These are phyloP conservation scores for Harringtonia lauricola DNA, from an alignment of 2,329 filamentous ascomycete genomes.

Conservation along the genomic window DNA sequence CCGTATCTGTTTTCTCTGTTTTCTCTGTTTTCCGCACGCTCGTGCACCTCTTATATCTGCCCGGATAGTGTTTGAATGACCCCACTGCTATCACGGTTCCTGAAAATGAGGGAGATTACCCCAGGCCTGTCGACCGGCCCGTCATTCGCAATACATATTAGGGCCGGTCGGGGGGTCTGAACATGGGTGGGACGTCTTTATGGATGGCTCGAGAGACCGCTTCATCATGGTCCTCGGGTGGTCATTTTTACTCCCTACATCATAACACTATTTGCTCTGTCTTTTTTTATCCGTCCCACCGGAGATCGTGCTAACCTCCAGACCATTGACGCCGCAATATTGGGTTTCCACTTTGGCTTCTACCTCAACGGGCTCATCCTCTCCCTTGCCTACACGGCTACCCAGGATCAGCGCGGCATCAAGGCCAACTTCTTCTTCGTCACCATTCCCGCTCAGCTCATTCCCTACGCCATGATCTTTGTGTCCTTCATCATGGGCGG, in stretches of 20 bases:
- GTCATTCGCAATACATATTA: constrained; percentile 53
- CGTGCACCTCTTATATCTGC: constrained; percentile 58
- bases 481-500: constrained; percentile 57
- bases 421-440: constrained; percentile 74
- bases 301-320: constrained; percentile 15
- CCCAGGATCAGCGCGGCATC: constrained; percentile 71
- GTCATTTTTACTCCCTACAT: constrained; percentile 56
- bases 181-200: constrained; percentile 65
- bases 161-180: constrained; percentile 53
- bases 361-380: constrained; percentile 60
- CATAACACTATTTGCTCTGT: constrained; percentile 10
- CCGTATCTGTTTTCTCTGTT: neutral
- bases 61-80: constrained; percentile 52
- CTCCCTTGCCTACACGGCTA: constrained; percentile 72
- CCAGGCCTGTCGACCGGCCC: constrained; percentile 48
- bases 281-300: neutral
- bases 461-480: constrained; percentile 71
- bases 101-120: constrained; percentile 75
- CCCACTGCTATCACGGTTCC: constrained; percentile 72
- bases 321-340: neutral
- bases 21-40: constrained; percentile 7
- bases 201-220: constrained; percentile 53
- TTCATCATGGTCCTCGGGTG: constrained; percentile 45
- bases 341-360: constrained; percentile 22
- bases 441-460: constrained; percentile 68